Evolutionary conservation across 2,329 filamentous ascomycete genomes (phyloP), one percentile per base, ranked within the genome.

Genomic region (Penicillium paneum): DNA sequence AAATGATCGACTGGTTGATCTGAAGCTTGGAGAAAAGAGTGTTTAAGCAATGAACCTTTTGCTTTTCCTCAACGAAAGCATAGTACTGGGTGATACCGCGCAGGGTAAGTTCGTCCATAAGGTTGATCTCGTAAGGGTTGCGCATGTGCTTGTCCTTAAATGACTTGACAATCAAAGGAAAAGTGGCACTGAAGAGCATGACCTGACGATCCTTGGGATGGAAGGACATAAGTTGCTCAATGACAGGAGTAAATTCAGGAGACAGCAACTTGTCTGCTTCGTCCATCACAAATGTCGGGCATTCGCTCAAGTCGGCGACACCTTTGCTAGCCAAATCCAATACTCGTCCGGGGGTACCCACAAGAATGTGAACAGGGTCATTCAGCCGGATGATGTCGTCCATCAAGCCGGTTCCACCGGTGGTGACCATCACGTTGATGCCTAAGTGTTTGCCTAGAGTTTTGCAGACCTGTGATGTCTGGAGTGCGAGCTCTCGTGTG

Each of bases 1-100:
- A 99, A 73, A 99, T 99, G 79, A 99, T 99, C 59, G 95, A 99
- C 79, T 99, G 94, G 78, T 99, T 99, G 79, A 99, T 99, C 76
- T 99, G 93, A 15, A 99, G 85, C 77, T 97, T 96, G 65, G 92
- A 97, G 81, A 99, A 99, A 60, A 99, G 87, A 0, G 94, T 99
- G 79, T 99, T 99, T 62, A 99, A 79, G 74, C 94, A 99, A 78
- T 99, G 95, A 19, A 99, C 94, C 78, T 99, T 99, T 73, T 97
- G 91, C 79, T 97, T 97, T 78, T 99, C 94, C 76, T 99, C 94
- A 49, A 99, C 95, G 65, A 97, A 99, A 39, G 94, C 94, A 71
- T 99, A 99, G 79, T 97, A 99, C 72, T 99, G 94, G 0, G 94
- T 99, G 70, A 99, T 97, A 80, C 94, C 94, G 55, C 94, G 89